Conservation (phyloP, 2,329 filamentous ascomycete genomes). For the Nothophoma quercina region DNA sequence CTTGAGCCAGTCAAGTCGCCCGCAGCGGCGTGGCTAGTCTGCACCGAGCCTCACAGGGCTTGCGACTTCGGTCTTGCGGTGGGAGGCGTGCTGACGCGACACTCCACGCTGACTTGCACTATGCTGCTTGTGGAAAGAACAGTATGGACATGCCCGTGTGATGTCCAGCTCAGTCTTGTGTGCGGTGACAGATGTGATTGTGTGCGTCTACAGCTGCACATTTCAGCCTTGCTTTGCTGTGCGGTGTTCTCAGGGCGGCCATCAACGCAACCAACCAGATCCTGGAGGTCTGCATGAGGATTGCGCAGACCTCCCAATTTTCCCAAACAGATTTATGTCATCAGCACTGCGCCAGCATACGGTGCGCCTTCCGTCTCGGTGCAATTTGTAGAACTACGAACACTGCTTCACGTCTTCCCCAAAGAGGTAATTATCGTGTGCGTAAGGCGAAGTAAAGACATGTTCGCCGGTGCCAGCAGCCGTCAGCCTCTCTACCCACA, state of each 20-base stretch:
- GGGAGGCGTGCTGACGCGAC: conserved; percentile 23
- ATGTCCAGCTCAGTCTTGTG: conserved; percentile 4
- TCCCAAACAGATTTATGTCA: neutral
- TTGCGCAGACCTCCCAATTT: neutral
- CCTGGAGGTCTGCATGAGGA: conserved; percentile 4
- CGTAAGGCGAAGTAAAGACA: conserved; percentile 12
- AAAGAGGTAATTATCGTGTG: conserved; percentile 7
- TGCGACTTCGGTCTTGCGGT: conserved; percentile 22
- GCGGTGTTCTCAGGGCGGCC: neutral
- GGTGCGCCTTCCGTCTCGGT: conserved; percentile 1
- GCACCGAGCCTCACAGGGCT: conserved; percentile 34
- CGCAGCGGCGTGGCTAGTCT: conserved; percentile 12
- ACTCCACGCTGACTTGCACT: conserved; percentile 15
- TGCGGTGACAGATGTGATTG: neutral
- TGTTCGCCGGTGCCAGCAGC: conserved; percentile 5
- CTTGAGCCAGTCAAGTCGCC: conserved; percentile 3
- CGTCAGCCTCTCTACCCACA: conserved; percentile 11
- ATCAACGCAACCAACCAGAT: conserved; percentile 1
- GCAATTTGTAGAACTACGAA: neutral
- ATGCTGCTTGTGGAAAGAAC: conserved; percentile 15
- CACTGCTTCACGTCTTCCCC: conserved; percentile 1
- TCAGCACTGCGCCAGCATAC: neutral
- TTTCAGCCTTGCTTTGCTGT: conserved; percentile 11
- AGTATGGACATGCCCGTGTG: conserved; percentile 4
- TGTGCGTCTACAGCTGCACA: conserved; percentile 5